Evolutionary conservation across 768 basidiomycete species (phyloP), one percentile per base, ranked within the genome.

Genomic region (Kwoniella sp.): DNA sequence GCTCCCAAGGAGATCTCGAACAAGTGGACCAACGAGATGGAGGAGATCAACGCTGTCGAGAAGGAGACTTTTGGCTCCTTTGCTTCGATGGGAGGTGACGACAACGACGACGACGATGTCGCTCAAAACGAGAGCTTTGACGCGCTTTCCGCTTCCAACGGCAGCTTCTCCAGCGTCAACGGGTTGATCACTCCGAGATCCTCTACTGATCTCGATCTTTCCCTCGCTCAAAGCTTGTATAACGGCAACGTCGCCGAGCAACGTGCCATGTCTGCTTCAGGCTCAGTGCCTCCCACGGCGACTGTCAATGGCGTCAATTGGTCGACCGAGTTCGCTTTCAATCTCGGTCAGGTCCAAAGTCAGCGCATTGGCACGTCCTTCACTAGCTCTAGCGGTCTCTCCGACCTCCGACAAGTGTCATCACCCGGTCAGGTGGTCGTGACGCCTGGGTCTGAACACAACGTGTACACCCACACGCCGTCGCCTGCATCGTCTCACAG

Each of bases 1-100:
- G 61, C 86, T 87, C 26, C 85, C 51, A 66, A 69, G 52, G 67
- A 70, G 13, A 28, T 50, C 37, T 38, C 30, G 11, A 34, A 68
- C 20, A 72, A 71, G 15, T 79, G 78, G 76, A 76, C 69, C 25
- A 72, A 75, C 22, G 74, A 72, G 54, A 72, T 77, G 67, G 78
- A 77, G 28, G 73, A 78, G 38, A 66, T 81, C 30, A 70, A 65
- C 69, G 58, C 56, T 12, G 79, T 81, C 31, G 77, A 79, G 66
- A 66, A 73, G 34, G 79, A 81, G 61, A 65, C 63, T 29, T 81
- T 81, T 63, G 79, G 79, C 22, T 68, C 51, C 20, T 81, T 79
- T 55, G 65, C 72, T 37, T 63, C 58, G 20, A 61, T 77, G 50
- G 76, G 61, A 55, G 75, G 66, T 26, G 73, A 75, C 12, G 73